Percentiles rank a stretch among this genome's conserved stretches.
These are phyloP conservation scores for Epichloe baconii DNA, from an alignment of 2,329 filamentous ascomycete species.

Conservation along the genomic window DNA sequence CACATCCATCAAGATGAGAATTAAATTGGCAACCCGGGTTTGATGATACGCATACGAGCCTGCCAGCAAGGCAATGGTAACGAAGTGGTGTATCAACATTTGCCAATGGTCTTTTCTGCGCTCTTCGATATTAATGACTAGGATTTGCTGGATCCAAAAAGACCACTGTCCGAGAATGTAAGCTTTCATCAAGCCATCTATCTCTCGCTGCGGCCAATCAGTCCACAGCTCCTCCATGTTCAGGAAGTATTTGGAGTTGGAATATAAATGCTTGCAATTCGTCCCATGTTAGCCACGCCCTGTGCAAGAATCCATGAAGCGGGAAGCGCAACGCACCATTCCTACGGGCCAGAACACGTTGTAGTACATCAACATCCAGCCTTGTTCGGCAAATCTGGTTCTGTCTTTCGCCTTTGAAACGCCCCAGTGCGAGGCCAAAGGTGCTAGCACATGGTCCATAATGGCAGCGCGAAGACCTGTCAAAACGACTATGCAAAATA, in stretches of 20 bases:
- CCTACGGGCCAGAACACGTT: constrained; percentile 68
- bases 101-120: constrained; percentile 89
- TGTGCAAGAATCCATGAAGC: neutral
- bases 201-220: constrained; percentile 67
- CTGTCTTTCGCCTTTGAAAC: constrained; percentile 62
- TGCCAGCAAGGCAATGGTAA: constrained; percentile 71
- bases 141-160: constrained; percentile 89
- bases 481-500: constrained; percentile 68
- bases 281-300: neutral
- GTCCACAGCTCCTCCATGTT: constrained; percentile 71
- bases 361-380: constrained; percentile 80
- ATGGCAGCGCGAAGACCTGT: constrained; percentile 69
- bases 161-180: constrained; percentile 85
- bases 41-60: constrained; percentile 78
- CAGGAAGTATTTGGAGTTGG: constrained; percentile 63
- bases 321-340: constrained; percentile 44
- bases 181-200: constrained; percentile 63
- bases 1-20: constrained; percentile 86
- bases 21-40: constrained; percentile 76
- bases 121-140: constrained; percentile 91
- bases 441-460: constrained; percentile 78
- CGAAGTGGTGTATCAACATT: constrained; percentile 90
- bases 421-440: constrained; percentile 58
- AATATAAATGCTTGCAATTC: constrained; percentile 58
- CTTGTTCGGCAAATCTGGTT: constrained; percentile 83